phyloP scores from a whole-genome alignment of 2,329 filamentous ascomycete genomes.

The Myriangium duriaei region DNA sequence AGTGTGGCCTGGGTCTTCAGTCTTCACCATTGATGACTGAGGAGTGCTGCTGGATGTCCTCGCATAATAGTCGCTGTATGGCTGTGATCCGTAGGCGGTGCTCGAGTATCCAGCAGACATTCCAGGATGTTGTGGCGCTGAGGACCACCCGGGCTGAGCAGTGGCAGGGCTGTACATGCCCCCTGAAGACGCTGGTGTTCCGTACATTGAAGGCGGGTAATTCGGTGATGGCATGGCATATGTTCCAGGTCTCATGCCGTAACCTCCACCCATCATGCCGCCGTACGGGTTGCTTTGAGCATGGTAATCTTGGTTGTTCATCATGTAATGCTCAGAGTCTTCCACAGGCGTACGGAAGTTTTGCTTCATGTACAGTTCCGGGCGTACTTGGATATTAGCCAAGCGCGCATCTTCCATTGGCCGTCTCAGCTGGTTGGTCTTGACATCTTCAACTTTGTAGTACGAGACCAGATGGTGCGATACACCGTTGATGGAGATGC shows the following conservation, averaged over 20 bases:
- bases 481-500: slow-evolving; percentile 59
- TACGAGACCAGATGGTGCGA: slow-evolving; percentile 83
- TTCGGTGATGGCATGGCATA: slow-evolving; percentile 18
- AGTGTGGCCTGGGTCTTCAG: slow-evolving; percentile 16
- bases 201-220: slow-evolving; percentile 22
- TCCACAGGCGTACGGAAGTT: slow-evolving; percentile 28
- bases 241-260: slow-evolving; percentile 20
- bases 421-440: slow-evolving; percentile 43
- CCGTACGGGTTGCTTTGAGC: slow-evolving; percentile 24
- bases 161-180: slow-evolving; percentile 19
- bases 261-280: slow-evolving; percentile 17
- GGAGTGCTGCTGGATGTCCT: slow-evolving; percentile 13
- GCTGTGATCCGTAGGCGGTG: slow-evolving; percentile 15
- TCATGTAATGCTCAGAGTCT: slow-evolving; percentile 25
- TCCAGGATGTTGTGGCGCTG: slow-evolving; percentile 15
- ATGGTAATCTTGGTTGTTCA: slow-evolving; percentile 21
- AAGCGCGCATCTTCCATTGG: slow-evolving; percentile 44
- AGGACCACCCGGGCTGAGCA: slow-evolving; percentile 17
- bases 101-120: slow-evolving; percentile 6
- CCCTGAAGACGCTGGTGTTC: slow-evolving; percentile 15
- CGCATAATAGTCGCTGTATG: slow-evolving; percentile 19
- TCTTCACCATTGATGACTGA: slow-evolving; percentile 17
- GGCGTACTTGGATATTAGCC: slow-evolving; percentile 22
- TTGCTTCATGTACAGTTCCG: slow-evolving; percentile 27
- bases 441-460: slow-evolving; percentile 72